Evolutionary conservation across 2,329 filamentous ascomycete genomes (phyloP).

Genomic region (Ophiostoma ips): DNA sequence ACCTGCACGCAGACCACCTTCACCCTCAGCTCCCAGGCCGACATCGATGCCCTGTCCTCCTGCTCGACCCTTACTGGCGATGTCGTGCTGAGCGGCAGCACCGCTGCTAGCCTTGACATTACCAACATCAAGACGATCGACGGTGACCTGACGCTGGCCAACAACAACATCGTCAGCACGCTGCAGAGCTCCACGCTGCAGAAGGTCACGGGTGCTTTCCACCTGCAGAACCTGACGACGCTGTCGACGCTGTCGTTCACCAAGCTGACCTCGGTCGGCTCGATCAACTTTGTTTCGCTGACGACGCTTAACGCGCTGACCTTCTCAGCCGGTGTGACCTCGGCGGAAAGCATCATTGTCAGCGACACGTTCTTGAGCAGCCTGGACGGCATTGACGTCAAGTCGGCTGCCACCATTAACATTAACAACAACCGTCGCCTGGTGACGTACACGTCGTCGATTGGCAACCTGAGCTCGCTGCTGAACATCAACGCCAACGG

Average conservation of each 20-base stretch:
- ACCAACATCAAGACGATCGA: constrained; percentile 43
- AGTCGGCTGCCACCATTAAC: constrained; percentile 56
- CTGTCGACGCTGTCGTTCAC: constrained; percentile 56
- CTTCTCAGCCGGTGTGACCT: constrained; percentile 41
- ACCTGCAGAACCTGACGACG: constrained; percentile 51
- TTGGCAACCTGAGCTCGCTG: constrained; percentile 58
- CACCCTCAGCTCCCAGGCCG: constrained; percentile 49
- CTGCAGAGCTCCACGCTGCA: constrained; percentile 48
- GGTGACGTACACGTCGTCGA: constrained; percentile 58
- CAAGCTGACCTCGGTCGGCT: constrained; percentile 47
- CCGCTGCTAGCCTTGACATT: constrained; percentile 46
- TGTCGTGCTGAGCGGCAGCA: constrained; percentile 46
- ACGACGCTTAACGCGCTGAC: constrained; percentile 38
- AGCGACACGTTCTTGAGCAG: constrained; percentile 72
- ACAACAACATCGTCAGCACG: constrained; percentile 47
- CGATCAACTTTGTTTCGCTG: constrained; percentile 60
- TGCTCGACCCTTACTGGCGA: constrained; percentile 60
- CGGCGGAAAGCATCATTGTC: constrained; percentile 57
- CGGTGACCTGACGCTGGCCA: constrained; percentile 43
- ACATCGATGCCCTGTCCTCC: constrained; percentile 41
- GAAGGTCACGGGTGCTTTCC: constrained; percentile 56
- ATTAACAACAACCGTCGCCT: constrained; percentile 87
- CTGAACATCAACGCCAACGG: constrained; percentile 74
- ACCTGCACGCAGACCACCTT: constrained; percentile 24
- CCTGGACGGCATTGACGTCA: constrained; percentile 69